phyloP scores from a whole-genome alignment of 208 protist genomes.

The Leishmania guyanensis region DNA sequence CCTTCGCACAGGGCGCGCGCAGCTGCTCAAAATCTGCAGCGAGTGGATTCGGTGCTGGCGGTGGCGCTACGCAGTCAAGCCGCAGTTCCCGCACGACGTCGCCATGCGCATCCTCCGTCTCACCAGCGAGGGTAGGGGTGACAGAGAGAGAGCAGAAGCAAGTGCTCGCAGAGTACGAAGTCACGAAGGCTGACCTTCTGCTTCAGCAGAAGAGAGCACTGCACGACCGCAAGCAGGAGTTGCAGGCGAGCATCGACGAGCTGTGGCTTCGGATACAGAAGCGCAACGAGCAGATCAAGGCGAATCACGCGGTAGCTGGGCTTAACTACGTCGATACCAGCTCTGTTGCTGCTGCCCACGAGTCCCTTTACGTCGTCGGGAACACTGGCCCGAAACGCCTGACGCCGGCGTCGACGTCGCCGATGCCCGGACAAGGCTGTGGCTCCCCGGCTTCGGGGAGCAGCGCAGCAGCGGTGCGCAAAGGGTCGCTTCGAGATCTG shows the following conservation, averaged over 20 bases:
- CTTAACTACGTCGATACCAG: not conserved
- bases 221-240: slow-evolving; percentile 15
- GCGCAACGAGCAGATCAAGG: slow-evolving; percentile 29
- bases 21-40: not conserved
- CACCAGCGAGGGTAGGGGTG: not conserved
- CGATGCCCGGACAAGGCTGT: not conserved
- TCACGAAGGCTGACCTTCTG: slow-evolving; percentile 10
- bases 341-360: not conserved
- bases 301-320: slow-evolving; percentile 12
- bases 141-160: slow-evolving; percentile 5
- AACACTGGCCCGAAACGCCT: not conserved
- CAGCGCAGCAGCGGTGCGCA: slow-evolving; percentile 2
- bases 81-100: slow-evolving; percentile 15
- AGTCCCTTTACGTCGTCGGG: not conserved
- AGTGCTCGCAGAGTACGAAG: slow-evolving; percentile 11
- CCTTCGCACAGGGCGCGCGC: slow-evolving; percentile 19
- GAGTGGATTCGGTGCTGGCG: not conserved
- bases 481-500: slow-evolving; percentile 20
- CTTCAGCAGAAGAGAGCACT: slow-evolving; percentile 15
- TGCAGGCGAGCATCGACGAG: slow-evolving; percentile 25
- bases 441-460: not conserved
- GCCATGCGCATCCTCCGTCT: not conserved
- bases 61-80: not conserved
- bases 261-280: slow-evolving; percentile 20
- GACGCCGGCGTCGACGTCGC: not conserved